A percentile compares a stretch with the other conserved stretches of the same genome.
phyloP scores from a whole-genome alignment of 495 filamentous ascomycete genomes.

The Pseudomonodictys pantanalensis region DNA sequence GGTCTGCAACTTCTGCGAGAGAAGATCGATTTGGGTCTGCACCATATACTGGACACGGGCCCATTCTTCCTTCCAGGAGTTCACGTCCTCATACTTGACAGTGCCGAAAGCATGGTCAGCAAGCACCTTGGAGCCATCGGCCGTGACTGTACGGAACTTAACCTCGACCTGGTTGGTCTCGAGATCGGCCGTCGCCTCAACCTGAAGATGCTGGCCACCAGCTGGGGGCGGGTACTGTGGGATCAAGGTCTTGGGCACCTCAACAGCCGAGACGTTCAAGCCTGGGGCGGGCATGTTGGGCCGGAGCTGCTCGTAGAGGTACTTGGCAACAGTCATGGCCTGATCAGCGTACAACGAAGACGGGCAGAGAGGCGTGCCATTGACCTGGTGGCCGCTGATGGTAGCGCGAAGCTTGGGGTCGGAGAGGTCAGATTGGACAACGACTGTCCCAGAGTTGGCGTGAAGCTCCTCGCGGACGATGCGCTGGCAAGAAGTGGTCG shows the following conservation, averaged over 20 bases:
- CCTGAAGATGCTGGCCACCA: constrained; percentile 43
- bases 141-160: constrained; percentile 42
- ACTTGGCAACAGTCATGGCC: constrained; percentile 49
- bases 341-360: constrained; percentile 52
- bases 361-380: constrained; percentile 44
- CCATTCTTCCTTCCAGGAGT: constrained; percentile 44
- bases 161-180: constrained; percentile 37
- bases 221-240: constrained; percentile 40
- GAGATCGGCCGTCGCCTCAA: constrained; percentile 46
- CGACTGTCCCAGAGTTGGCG: constrained; percentile 40
- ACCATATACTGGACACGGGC: constrained; percentile 45
- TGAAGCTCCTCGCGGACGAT: constrained; percentile 43
- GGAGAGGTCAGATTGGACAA: constrained; percentile 43
- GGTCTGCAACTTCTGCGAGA: constrained; percentile 42
- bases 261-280: constrained; percentile 45
- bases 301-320: constrained; percentile 46
- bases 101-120: constrained; percentile 41
- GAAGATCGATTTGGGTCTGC: constrained; percentile 44
- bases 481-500: constrained; percentile 44
- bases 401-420: constrained; percentile 41
- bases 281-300: constrained; percentile 40
- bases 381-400: constrained; percentile 45
- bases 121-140: constrained; percentile 40
- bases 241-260: constrained; percentile 44
- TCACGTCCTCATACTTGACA: constrained; percentile 43